Percentiles rank a stretch among this genome's conserved stretches.
Evolutionary conservation across 768 basidiomycete species (phyloP).

Genomic region (Russula ochroleuca): DNA sequence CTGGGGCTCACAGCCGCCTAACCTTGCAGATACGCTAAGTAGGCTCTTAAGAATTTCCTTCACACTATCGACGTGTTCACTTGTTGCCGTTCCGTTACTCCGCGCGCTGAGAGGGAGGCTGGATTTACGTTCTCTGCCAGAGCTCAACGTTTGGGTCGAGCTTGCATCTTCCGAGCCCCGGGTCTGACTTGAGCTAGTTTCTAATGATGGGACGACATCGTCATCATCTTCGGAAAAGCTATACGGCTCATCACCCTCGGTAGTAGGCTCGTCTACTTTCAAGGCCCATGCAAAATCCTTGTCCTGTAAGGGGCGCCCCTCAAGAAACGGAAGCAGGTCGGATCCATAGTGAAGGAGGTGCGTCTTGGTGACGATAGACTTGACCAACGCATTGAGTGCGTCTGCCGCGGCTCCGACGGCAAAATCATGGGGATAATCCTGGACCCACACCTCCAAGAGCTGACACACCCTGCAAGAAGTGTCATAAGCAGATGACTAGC

Average conservation of each 20-base stretch:
- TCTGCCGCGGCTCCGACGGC: slow-evolving; percentile 69
- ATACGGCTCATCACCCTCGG: slow-evolving; percentile 61
- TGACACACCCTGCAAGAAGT: slow-evolving; percentile 60
- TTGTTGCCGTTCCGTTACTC: slow-evolving; percentile 25
- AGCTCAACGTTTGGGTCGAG: slow-evolving; percentile 10
- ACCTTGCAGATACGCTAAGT: slow-evolving; percentile 51
- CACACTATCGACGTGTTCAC: slow-evolving; percentile 28
- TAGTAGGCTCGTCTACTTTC: slow-evolving; percentile 52
- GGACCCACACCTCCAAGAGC: slow-evolving; percentile 73
- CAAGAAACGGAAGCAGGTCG: slow-evolving; percentile 76
- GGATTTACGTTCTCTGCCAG: slow-evolving; percentile 58
- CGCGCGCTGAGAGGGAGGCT: slow-evolving; percentile 53
- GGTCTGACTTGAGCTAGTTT: slow-evolving; percentile 29
- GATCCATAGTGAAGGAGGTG: slow-evolving; percentile 83
- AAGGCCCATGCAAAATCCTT: slow-evolving; percentile 72
- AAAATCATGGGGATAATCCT: slow-evolving; percentile 73
- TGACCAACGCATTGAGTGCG: slow-evolving; percentile 70
- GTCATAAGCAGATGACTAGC: background rate
- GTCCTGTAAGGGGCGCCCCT: slow-evolving; percentile 63
- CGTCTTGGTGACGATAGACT: slow-evolving; percentile 72
- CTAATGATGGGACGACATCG: slow-evolving; percentile 30
- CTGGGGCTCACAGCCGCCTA: slow-evolving; percentile 52
- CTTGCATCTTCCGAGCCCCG: slow-evolving; percentile 18
- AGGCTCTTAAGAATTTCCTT: slow-evolving; percentile 65
- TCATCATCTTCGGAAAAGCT: slow-evolving; percentile 54